Conservation (phyloP, 2,329 filamentous ascomycete genomes). For the Pseudogymnoascus sp. region DNA sequence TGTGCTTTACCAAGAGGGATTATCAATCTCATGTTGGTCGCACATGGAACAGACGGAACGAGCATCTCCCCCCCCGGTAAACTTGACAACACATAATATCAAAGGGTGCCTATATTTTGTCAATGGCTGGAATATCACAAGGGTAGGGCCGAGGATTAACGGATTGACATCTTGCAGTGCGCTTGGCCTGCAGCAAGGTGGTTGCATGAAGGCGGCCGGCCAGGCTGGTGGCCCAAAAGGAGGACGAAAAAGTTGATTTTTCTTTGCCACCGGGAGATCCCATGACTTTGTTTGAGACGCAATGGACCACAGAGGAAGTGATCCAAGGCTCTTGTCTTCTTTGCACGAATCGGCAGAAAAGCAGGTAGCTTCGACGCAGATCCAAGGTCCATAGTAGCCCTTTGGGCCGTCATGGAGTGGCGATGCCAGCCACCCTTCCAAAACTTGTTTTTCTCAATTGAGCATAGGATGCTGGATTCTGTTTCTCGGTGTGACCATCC, state of each 20-base stretch:
- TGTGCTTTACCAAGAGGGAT: slow-evolving; percentile 5
- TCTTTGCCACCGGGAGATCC: background rate
- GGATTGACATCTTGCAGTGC: slow-evolving; percentile 6
- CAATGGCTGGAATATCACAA: slow-evolving; percentile 3
- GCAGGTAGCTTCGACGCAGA: background rate
- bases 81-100: slow-evolving; percentile 6
- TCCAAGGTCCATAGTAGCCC: background rate
- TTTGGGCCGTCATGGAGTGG: background rate
- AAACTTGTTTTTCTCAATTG: slow-evolving; percentile 5
- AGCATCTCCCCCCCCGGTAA: background rate
- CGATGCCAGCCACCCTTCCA: background rate
- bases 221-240: slow-evolving; percentile 5
- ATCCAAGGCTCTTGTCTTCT: background rate
- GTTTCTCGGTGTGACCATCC: background rate
- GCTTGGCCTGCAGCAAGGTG: slow-evolving; percentile 1
- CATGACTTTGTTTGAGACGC: slow-evolving; percentile 1
- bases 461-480: background rate
- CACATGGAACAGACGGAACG: slow-evolving; percentile 4
- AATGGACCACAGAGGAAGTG: background rate
- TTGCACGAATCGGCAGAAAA: slow-evolving; percentile 1
- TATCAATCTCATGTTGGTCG: slow-evolving; percentile 5
- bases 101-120: slow-evolving; percentile 4
- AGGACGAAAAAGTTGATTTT: slow-evolving; percentile 2
- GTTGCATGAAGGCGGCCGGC: slow-evolving; percentile 2
- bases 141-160: slow-evolving; percentile 3